Evolutionary conservation across 768 basidiomycete genomes (phyloP).

Genomic region (Lentinula aciculospora): DNA sequence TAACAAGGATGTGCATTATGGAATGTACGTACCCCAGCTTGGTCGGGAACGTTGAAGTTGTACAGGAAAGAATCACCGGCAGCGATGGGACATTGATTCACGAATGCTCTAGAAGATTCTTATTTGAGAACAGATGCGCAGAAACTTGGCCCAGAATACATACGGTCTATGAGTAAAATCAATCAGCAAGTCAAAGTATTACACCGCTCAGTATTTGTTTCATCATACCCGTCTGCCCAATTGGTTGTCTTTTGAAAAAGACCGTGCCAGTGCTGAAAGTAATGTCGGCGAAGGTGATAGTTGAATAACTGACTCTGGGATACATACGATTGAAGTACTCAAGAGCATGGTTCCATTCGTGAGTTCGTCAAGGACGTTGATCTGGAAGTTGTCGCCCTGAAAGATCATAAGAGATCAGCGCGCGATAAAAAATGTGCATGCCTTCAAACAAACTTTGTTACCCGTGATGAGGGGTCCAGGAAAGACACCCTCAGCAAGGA

Average conservation of each 20-base stretch:
- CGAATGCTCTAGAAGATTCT: conserved; percentile 11
- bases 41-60: conserved; percentile 24
- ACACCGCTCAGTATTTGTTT: background rate
- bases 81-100: conserved; percentile 27
- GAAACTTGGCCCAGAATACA: background rate
- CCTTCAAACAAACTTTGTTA: conserved; percentile 11
- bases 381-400: conserved; percentile 25
- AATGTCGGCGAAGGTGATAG: conserved; percentile 14
- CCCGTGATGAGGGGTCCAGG: conserved; percentile 40
- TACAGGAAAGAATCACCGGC: conserved; percentile 23
- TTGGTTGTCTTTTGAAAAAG: conserved; percentile 9
- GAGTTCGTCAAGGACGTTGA: conserved; percentile 37
- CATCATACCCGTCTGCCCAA: conserved; percentile 8
- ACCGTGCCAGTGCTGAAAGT: conserved; percentile 15
- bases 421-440: too few species aligned
- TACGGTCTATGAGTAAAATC: background rate
- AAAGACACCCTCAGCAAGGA: conserved; percentile 25
- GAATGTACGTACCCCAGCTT: conserved; percentile 23
- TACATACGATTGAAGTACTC: conserved; percentile 24
- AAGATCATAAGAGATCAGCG: background rate
- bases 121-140: conserved; percentile 11
- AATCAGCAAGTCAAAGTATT: background rate
- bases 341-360: conserved; percentile 33
- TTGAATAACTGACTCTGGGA: background rate
- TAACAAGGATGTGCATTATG: background rate